phyloP scores from a whole-genome alignment of 345 rosid species.

The Adansonia digitata region DNA sequence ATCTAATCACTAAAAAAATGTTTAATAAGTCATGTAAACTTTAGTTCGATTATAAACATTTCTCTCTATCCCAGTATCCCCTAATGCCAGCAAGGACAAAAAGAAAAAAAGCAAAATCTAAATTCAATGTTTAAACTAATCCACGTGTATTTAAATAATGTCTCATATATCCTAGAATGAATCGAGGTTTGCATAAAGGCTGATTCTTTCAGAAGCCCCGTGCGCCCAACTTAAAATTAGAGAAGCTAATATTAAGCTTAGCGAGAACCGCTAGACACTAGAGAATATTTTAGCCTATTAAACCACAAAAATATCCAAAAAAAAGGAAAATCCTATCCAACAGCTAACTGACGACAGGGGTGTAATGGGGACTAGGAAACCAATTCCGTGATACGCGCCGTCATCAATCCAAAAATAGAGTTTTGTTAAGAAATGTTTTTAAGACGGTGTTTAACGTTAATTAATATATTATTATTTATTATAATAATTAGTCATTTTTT shows the following conservation, averaged over 20 bases:
- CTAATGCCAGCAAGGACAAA: too few relatives aligned
- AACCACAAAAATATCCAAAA: not conserved
- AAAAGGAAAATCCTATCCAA: too few relatives aligned
- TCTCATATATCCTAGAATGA: not conserved
- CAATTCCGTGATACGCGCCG: slow-evolving; percentile 6
- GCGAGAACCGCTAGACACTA: not conserved
- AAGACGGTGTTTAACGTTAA: too few relatives aligned
- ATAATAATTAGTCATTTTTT: too few relatives aligned
- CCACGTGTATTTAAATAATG: not conserved
- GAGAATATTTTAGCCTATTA: not conserved
- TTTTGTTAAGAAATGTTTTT: too few relatives aligned
- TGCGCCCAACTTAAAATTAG: not conserved
- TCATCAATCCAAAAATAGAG: not conserved
- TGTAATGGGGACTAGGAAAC: not conserved
- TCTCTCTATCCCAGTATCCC: too few relatives aligned
- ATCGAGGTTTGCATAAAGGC: not conserved
- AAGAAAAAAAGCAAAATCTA: too few relatives aligned
- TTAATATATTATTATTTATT: too few relatives aligned
- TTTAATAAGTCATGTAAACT: too few relatives aligned
- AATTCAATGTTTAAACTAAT: not conserved
- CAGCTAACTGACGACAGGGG: not conserved
- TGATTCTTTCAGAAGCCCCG: not conserved
- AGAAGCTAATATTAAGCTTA: not conserved
- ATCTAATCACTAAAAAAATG: too few relatives aligned
- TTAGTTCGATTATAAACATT: not conserved